A percentile compares a stretch with the other conserved stretches of the same genome.
Conservation (phyloP, 768 basidiomycete species). For the Boletus tomentosulus region DNA sequence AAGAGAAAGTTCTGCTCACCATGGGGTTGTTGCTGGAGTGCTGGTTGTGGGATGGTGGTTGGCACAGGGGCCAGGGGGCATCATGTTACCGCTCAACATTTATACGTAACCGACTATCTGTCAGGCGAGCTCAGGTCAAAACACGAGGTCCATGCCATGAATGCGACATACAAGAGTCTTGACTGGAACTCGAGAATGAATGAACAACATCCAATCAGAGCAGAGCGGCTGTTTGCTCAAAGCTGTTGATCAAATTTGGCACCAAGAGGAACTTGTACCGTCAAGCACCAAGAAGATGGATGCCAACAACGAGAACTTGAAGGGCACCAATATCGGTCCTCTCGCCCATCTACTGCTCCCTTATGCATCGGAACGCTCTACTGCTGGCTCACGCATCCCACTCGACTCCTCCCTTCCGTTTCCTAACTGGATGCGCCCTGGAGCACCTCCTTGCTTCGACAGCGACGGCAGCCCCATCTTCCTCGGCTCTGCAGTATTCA, state of each 20-base stretch:
- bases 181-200: too few relatives aligned
- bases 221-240: too few relatives aligned
- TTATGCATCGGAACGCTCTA: slow-evolving; percentile 18
- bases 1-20: not conserved
- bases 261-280: not conserved
- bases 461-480: slow-evolving; percentile 60
- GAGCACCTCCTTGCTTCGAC: slow-evolving; percentile 54
- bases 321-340: too few relatives aligned
- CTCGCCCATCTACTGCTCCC: too few relatives aligned
- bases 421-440: slow-evolving; percentile 40
- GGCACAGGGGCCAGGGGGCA: not conserved
- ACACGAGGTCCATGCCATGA: not conserved
- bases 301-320: not conserved
- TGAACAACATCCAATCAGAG: too few relatives aligned
- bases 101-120: not conserved
- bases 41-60: not conserved
- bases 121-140: not conserved
- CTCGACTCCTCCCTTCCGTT: slow-evolving; percentile 37
- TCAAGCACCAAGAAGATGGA: slow-evolving; percentile 4
- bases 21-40: not conserved
- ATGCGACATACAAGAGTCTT: too few relatives aligned
- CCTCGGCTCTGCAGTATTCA: slow-evolving; percentile 70
- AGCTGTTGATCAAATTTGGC: too few relatives aligned
- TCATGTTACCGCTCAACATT: not conserved
- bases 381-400: slow-evolving; percentile 59